These are phyloP conservation scores for Candida maris DNA, from an alignment of 805 yeast species.

Conservation along the genomic window DNA sequence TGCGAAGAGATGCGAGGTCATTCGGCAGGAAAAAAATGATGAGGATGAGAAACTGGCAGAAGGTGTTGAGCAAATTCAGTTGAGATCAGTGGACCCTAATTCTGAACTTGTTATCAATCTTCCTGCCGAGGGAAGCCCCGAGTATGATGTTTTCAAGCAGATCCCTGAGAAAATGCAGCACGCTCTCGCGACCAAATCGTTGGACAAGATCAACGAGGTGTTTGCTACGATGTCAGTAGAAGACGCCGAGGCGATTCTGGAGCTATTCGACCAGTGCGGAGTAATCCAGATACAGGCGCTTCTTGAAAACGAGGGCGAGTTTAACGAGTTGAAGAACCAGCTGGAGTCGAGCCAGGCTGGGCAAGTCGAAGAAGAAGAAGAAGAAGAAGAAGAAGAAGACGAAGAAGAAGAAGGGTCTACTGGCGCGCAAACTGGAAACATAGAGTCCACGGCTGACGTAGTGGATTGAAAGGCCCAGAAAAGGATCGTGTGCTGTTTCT, in stretches of 20 bases:
- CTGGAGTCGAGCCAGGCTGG: slow-evolving; percentile 30
- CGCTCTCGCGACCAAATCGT: slow-evolving; percentile 67
- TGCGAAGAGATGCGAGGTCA: slow-evolving; percentile 64
- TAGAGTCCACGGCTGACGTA: slow-evolving; percentile 35
- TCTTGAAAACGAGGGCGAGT: slow-evolving; percentile 69
- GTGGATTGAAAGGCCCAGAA: slow-evolving; percentile 32
- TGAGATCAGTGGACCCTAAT: slow-evolving; percentile 82
- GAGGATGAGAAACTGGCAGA: slow-evolving; percentile 45
- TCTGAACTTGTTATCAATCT: slow-evolving; percentile 67
- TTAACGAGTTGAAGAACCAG: slow-evolving; percentile 49
- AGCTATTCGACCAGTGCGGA: slow-evolving; percentile 71
- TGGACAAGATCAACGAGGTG: slow-evolving; percentile 80
- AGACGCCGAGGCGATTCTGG: slow-evolving; percentile 78
- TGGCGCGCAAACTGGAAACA: background rate
- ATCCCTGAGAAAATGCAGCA: slow-evolving; percentile 61
- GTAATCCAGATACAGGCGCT: slow-evolving; percentile 79
- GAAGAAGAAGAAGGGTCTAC: background rate
- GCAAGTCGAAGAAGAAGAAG: slow-evolving; percentile 16
- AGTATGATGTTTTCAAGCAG: slow-evolving; percentile 52
- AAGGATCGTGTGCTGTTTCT: background rate
- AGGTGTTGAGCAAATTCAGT: slow-evolving; percentile 77
- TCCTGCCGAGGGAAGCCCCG: slow-evolving; percentile 55
- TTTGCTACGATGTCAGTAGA: slow-evolving; percentile 68
- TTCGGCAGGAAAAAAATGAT: slow-evolving; percentile 48
- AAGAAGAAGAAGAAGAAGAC: slow-evolving; percentile 1